Conservation (phyloP, 306 rosid genomes). For the Canavalia ensiformis region DNA sequence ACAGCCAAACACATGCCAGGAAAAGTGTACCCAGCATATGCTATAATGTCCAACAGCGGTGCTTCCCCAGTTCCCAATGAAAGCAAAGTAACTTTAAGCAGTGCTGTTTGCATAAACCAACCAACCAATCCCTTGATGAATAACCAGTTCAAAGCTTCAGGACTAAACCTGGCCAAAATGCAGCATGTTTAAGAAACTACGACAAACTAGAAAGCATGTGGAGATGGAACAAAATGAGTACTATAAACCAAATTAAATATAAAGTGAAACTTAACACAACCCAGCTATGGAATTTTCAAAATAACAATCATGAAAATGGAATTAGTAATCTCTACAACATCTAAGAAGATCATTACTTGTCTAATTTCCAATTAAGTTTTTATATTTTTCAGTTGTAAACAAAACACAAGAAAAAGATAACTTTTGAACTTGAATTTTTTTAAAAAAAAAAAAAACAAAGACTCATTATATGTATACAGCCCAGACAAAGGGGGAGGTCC, state of each 20-base stretch:
- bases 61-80: slow-evolving; percentile 91
- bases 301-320: background rate
- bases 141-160: slow-evolving; percentile 92
- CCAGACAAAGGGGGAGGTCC: background rate
- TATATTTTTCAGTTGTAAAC: slow-evolving; percentile 9
- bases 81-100: slow-evolving; percentile 77
- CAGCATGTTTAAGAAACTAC: slow-evolving; percentile 30
- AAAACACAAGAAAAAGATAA: background rate
- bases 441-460: background rate
- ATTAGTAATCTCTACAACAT: slow-evolving; percentile 16
- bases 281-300: background rate
- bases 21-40: slow-evolving; percentile 86
- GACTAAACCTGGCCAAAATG: slow-evolving; percentile 78
- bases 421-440: background rate
- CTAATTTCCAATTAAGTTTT: slow-evolving; percentile 10
- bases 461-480: background rate
- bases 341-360: slow-evolving; percentile 23
- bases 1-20: slow-evolving; percentile 88
- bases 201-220: background rate
- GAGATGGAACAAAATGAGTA: background rate
- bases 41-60: slow-evolving; percentile 85
- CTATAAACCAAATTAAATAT: slow-evolving; percentile 1
- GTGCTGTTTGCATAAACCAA: slow-evolving; percentile 83
- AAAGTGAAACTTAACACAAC: background rate
- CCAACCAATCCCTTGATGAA: slow-evolving; percentile 94